A percentile compares a stretch with the other conserved stretches of the same genome.
Conservation (phyloP, 352 stramenopile species). For the Pythium volutum region DNA sequence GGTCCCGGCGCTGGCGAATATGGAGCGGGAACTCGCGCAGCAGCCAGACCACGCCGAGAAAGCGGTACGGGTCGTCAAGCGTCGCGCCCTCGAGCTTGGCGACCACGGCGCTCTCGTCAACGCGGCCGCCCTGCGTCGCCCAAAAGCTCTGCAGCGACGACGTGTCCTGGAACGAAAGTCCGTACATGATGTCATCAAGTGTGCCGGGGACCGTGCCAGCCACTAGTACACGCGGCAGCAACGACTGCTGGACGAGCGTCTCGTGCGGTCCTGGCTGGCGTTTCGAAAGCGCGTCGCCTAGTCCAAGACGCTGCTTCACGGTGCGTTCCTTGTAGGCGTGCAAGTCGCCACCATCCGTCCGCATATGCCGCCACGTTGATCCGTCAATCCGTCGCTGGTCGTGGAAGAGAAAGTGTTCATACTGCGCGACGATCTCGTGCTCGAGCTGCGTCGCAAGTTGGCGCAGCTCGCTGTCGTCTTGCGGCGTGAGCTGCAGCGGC, state of each 20-base stretch:
- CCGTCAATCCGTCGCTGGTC: constrained; percentile 1
- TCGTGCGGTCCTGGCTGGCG: background rate
- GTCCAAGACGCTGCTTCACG: background rate
- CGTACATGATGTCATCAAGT: constrained; percentile 58
- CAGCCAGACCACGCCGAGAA: constrained; percentile 31
- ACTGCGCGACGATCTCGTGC: background rate
- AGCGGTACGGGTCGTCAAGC: constrained; percentile 32
- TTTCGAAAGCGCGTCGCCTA: background rate
- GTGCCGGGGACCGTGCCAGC: constrained; percentile 33
- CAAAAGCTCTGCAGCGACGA: constrained; percentile 31
- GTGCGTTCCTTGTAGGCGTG: background rate
- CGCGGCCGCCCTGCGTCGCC: constrained; percentile 29
- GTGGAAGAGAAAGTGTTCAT: constrained; percentile 1
- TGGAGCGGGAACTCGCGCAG: background rate
- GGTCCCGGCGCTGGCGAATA: constrained; percentile 26
- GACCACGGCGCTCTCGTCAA: constrained; percentile 29
- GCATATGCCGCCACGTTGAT: background rate
- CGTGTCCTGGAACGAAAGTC: constrained; percentile 38
- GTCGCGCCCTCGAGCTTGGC: constrained; percentile 24
- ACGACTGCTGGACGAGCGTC: background rate
- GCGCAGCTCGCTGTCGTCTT: background rate
- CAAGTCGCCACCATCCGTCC: background rate
- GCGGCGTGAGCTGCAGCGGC: background rate
- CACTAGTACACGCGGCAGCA: background rate
- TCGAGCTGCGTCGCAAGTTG: background rate